phyloP scores from a whole-genome alignment of 495 filamentous ascomycete species.

The Aspergillus homomorphus region DNA sequence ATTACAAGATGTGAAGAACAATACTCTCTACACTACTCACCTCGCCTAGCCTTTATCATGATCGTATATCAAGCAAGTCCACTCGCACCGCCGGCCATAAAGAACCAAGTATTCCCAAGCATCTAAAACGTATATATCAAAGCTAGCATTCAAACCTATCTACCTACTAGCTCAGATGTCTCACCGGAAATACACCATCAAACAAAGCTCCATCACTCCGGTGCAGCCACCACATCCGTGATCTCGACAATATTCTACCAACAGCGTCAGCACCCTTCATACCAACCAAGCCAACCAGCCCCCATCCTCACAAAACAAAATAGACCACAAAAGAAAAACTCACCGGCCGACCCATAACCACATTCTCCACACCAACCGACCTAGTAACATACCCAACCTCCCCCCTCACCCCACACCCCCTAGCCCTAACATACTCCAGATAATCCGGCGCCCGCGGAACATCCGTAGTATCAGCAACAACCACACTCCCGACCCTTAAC shows the following conservation, averaged over 20 bases:
- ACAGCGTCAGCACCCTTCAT: constrained; percentile 11
- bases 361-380: constrained; percentile 13
- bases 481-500: constrained; percentile 21
- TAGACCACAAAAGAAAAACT: constrained; percentile 7
- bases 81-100: too few species aligned
- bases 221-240: constrained; percentile 15
- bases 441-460: constrained; percentile 29
- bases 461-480: constrained; percentile 30
- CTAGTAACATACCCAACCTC: constrained; percentile 22
- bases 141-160: too few species aligned
- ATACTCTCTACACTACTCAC: too few species aligned
- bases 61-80: too few species aligned
- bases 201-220: too few species aligned
- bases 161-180: too few species aligned
- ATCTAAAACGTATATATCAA: too few species aligned
- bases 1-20: too few species aligned
- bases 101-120: too few species aligned
- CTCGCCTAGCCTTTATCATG: too few species aligned
- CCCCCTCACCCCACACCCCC: constrained; percentile 5
- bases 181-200: too few species aligned
- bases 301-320: background rate
- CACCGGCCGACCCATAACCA: constrained; percentile 13
- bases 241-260: constrained; percentile 25
- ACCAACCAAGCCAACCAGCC: background rate
- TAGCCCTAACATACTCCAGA: constrained; percentile 28